Evolutionary conservation across 106 monocot genomes (phyloP).

Genomic region (Acorus gramineus): DNA sequence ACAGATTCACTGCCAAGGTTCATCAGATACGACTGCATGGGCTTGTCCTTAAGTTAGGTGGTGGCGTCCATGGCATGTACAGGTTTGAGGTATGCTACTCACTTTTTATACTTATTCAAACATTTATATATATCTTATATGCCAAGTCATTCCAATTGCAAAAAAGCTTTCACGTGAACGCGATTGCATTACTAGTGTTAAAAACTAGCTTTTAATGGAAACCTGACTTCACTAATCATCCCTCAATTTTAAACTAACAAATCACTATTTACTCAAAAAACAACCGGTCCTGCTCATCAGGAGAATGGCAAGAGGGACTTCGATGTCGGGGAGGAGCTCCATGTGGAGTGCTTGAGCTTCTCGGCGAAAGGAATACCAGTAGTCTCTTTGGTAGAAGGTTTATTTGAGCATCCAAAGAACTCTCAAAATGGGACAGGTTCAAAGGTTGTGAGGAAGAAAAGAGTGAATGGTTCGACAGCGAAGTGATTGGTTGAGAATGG

Average conservation of each 20-base stretch:
- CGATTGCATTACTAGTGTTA: too few species aligned
- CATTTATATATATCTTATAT: too few species aligned
- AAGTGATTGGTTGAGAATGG: too few species aligned
- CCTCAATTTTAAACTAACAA: too few species aligned
- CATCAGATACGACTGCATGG: slow-evolving; percentile 66
- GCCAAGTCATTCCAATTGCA: too few species aligned
- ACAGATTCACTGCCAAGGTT: slow-evolving; percentile 54
- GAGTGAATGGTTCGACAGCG: too few species aligned
- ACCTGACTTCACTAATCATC: too few species aligned
- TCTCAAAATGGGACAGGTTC: not conserved
- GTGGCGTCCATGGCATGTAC: slow-evolving; percentile 80
- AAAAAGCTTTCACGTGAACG: too few species aligned
- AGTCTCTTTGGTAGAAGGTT: slow-evolving; percentile 15
- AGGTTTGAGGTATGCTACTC: slow-evolving; percentile 65
- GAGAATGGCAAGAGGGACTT: slow-evolving; percentile 24
- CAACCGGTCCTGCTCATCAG: not conserved
- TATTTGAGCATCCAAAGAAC: not conserved
- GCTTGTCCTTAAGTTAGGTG: slow-evolving; percentile 71
- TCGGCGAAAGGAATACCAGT: slow-evolving; percentile 22
- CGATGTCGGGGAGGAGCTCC: slow-evolving; percentile 19
- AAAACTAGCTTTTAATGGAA: too few species aligned
- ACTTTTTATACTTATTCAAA: too few species aligned
- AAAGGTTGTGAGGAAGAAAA: not conserved
- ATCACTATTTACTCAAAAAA: too few species aligned
- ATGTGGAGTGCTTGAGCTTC: slow-evolving; percentile 20